These are phyloP conservation scores for Bryum argenteum DNA, from an alignment of 225 moss, liverwort and hornwort species.

Conservation along the genomic window DNA sequence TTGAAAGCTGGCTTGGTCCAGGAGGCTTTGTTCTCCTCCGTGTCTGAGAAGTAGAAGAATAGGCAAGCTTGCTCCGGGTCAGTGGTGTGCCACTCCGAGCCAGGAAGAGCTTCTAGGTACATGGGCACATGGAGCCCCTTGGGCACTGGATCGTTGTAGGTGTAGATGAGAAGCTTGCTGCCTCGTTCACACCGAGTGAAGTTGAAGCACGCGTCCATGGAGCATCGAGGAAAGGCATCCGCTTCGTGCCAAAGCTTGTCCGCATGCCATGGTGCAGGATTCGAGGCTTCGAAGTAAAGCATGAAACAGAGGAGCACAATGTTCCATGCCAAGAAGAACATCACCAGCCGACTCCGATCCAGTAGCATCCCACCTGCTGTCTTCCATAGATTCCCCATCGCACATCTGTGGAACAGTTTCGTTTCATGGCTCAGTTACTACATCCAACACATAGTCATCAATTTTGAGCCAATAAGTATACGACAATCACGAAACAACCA, in stretches of 20 bases:
- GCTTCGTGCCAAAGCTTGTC: conserved; percentile 49
- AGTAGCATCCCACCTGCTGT: conserved; percentile 3
- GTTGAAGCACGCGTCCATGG: conserved; percentile 76
- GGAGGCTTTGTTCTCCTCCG: conserved; percentile 21
- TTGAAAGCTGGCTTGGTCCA: conserved; percentile 45
- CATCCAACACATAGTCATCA: neutral
- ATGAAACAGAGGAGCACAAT: conserved; percentile 14
- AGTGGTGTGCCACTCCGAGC: conserved; percentile 40
- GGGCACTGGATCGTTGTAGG: conserved; percentile 50
- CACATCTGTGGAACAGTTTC: neutral
- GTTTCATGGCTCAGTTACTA: neutral
- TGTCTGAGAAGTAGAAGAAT: conserved; percentile 59
- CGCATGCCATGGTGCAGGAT: conserved; percentile 25
- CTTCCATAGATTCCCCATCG: conserved; percentile 15
- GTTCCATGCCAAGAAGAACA: conserved; percentile 27
- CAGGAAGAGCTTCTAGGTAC: conserved; percentile 35
- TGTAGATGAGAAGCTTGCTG: conserved; percentile 54
- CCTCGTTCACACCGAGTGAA: conserved; percentile 55
- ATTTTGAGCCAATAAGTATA: neutral
- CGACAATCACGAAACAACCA: neutral
- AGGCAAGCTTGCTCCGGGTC: conserved; percentile 59
- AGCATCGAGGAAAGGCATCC: conserved; percentile 57
- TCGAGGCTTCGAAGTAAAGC: neutral
- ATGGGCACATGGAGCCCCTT: conserved; percentile 38
- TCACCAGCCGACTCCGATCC: conserved; percentile 29